A percentile compares a stretch with the other conserved stretches of the same genome.
These are phyloP conservation scores for Hypoxylon perforatum DNA, from an alignment of 495 filamentous ascomycete genomes.

Conservation along the genomic window DNA sequence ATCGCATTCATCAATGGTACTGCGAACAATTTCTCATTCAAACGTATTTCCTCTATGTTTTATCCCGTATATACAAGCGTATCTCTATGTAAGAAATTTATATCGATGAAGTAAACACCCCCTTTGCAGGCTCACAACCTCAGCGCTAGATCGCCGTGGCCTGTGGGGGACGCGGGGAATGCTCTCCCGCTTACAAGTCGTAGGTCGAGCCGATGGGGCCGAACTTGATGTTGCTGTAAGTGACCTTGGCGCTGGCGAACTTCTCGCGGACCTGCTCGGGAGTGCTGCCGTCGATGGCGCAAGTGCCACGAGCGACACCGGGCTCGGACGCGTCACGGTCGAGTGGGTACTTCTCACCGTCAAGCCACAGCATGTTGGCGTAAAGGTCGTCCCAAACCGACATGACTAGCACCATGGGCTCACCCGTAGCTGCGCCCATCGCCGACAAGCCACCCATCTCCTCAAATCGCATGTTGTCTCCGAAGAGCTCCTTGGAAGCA, in stretches of 20 bases:
- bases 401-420: slow-evolving; percentile 77
- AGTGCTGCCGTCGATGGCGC: slow-evolving; percentile 68
- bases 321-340: slow-evolving; percentile 69
- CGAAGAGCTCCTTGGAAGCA: slow-evolving; percentile 70
- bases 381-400: slow-evolving; percentile 77
- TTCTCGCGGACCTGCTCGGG: slow-evolving; percentile 50
- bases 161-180: slow-evolving; percentile 7
- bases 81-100: slow-evolving; percentile 3
- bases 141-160: background rate
- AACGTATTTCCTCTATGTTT: background rate
- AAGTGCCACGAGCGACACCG: slow-evolving; percentile 76
- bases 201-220: slow-evolving; percentile 74
- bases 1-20: background rate
- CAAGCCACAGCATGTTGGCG: slow-evolving; percentile 85
- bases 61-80: slow-evolving; percentile 11
- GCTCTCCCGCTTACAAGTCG: slow-evolving; percentile 24
- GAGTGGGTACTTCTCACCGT: slow-evolving; percentile 55
- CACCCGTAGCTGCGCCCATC: slow-evolving; percentile 67
- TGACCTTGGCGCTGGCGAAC: slow-evolving; percentile 56
- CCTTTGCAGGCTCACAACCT: background rate
- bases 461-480: slow-evolving; percentile 67
- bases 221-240: slow-evolving; percentile 73
- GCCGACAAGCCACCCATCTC: slow-evolving; percentile 67
- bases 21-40: background rate
- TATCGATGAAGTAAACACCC: slow-evolving; percentile 9